Percentiles rank a stretch among this genome's conserved stretches.
Evolutionary conservation across 352 stramenopile species (phyloP).

Genomic region (Phytophthora idaei): DNA sequence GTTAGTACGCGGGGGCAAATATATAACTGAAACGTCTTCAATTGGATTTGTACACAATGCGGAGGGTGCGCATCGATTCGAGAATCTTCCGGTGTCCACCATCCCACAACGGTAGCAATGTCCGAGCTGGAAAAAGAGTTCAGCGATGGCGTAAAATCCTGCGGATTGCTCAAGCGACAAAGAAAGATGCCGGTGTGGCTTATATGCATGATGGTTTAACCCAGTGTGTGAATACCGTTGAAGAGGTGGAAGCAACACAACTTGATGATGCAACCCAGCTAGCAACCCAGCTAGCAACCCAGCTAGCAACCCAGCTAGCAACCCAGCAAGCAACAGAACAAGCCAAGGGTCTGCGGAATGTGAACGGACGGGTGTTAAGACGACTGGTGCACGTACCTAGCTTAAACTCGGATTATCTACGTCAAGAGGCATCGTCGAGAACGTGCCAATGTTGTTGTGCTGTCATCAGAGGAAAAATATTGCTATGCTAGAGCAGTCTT

Average conservation of each 20-base stretch:
- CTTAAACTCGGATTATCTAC: not conserved
- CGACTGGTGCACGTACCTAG: no score
- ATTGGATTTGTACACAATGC: constrained; percentile 4
- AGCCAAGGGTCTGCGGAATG: no score
- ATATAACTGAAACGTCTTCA: constrained; percentile 4
- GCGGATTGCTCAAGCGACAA: not conserved
- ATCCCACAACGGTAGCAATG: not conserved
- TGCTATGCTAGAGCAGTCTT: constrained; percentile 4
- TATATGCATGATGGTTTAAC: no score
- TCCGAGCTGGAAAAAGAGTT: not conserved
- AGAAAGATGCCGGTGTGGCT: not conserved
- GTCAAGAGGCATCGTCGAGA: constrained; percentile 1
- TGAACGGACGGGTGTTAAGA: no score
- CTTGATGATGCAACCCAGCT: not conserved
- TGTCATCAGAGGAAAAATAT: constrained; percentile 1
- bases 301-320: not conserved
- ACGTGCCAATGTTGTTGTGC: constrained; percentile 6
- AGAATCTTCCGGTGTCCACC: not conserved
- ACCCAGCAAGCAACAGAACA: not conserved
- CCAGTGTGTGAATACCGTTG: no score
- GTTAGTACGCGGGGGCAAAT: not conserved
- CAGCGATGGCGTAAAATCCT: not conserved
- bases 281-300: not conserved
- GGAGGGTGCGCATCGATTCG: constrained; percentile 5
- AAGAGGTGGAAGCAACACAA: not conserved